phyloP scores from a whole-genome alignment of 768 basidiomycete genomes.

The Collybia mongolica region DNA sequence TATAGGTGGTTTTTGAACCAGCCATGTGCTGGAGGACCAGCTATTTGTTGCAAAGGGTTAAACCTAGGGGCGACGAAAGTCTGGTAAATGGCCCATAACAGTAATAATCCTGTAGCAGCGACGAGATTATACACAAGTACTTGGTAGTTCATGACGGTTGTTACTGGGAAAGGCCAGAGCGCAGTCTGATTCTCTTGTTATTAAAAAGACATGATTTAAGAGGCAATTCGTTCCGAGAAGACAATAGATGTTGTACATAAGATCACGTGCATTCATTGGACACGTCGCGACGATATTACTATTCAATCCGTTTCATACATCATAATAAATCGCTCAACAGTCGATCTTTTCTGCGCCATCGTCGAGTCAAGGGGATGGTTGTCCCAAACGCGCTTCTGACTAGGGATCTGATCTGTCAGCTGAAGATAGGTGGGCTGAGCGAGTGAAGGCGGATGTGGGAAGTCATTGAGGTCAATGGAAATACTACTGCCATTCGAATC shows the following conservation, averaged over 20 bases:
- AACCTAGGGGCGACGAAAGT: conserved; percentile 29
- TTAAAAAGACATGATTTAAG: background rate
- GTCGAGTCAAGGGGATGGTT: conserved; percentile 11
- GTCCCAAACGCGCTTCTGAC: conserved; percentile 15
- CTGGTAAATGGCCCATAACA: conserved; percentile 26
- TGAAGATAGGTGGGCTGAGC: conserved; percentile 15
- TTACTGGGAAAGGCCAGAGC: too few relatives aligned
- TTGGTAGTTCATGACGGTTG: conserved; percentile 7
- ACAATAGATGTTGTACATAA: conserved; percentile 2
- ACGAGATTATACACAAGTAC: conserved; percentile 9
- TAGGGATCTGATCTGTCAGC: conserved; percentile 14
- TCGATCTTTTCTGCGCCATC: conserved; percentile 16
- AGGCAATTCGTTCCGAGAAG: background rate
- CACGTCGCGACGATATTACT: too few relatives aligned
- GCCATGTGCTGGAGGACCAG: conserved; percentile 55
- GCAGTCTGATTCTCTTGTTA: background rate
- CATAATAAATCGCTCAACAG: conserved; percentile 20
- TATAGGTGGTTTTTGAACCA: conserved; percentile 56
- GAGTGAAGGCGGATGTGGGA: conserved; percentile 40
- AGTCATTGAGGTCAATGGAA: conserved; percentile 43
- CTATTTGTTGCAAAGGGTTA: conserved; percentile 52
- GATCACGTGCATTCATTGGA: too few relatives aligned
- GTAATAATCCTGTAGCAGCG: background rate
- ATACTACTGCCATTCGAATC: conserved; percentile 34
- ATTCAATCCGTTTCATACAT: conserved; percentile 16